Base-by-base conservation (phyloP, 257 asterid genomes). In the Solanum habrochaites region DNA sequence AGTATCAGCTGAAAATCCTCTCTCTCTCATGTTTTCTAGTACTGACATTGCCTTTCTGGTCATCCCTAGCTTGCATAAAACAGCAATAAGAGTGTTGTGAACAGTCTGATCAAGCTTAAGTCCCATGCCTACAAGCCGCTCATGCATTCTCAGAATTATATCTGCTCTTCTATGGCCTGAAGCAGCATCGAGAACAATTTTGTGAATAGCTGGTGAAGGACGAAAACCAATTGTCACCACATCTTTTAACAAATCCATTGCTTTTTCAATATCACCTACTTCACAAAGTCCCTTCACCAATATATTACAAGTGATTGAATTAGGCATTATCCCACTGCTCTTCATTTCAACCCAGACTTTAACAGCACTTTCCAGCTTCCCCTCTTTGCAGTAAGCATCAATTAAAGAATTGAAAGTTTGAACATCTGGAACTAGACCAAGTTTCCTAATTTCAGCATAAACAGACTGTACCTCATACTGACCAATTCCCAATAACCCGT, bases 271-370 rank as follows among this genome's bases (percentile, higher is more conserved):
- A 87, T 91, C 91, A 73, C 95, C 97, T 4, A 93, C 91, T 87
- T 92, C 90, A 90, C 98, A 94, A 83, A 97, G 94, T 87, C 99
- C 97, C 90, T 90, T 92, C 83, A 94, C 91, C 90, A 96, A 90
- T 85, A 90, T 69, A 90, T 93, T 90, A 88, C 93, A 92, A 58
- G 98, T 94, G 91, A 92, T 62, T 86, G 90, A 86, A 88, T 95
- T 91, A 31, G 99, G 98, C 87, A 86, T 88, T 73, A 94, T 83
- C 75, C 95, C 96, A 86, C 60, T 89, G 75, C 86, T 89, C 90
- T 89, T 91, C 97, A 96, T 94, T 85, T 96, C 98, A 85, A 87
- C 91, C 92, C 94, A 92, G 78, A 93, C 80, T 69, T 86, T 86
- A 78, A 92, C 87, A 86, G 97, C 95, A 16, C 87, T 88, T 83